Evolutionary conservation across 2,329 filamentous ascomycete genomes (phyloP).

Genomic region (Fusarium xyrophilum): DNA sequence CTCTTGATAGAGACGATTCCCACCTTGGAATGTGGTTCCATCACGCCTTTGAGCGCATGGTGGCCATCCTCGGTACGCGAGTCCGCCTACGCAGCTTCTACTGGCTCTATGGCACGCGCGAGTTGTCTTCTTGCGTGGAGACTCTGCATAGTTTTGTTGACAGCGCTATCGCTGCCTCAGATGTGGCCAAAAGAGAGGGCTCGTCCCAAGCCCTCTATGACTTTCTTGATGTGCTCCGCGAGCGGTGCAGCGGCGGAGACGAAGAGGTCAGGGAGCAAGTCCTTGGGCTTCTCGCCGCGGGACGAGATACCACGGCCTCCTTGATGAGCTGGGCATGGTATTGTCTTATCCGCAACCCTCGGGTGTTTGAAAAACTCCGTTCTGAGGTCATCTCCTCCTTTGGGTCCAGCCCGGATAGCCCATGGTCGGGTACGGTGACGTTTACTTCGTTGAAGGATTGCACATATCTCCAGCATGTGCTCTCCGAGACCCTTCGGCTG

Average conservation of each 20-base stretch:
- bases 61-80: background rate
- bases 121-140: background rate
- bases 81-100: background rate
- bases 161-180: background rate
- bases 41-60: background rate
- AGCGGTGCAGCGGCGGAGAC: background rate
- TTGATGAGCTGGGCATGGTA: background rate
- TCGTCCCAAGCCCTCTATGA: background rate
- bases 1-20: background rate
- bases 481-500: background rate
- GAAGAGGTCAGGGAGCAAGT: background rate
- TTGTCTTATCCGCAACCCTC: background rate
- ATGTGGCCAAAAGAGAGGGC: background rate
- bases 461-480: background rate
- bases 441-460: background rate
- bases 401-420: background rate
- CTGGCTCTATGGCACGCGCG: background rate
- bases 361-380: background rate
- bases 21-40: background rate
- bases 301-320: background rate
- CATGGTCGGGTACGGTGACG: background rate
- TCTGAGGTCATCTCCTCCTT: background rate
- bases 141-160: background rate
- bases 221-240: background rate
- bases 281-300: background rate